A percentile compares a stretch with the other conserved stretches of the same genome.
phyloP scores from a whole-genome alignment of 2,329 filamentous ascomycete genomes.

The Aulographum hederae region DNA sequence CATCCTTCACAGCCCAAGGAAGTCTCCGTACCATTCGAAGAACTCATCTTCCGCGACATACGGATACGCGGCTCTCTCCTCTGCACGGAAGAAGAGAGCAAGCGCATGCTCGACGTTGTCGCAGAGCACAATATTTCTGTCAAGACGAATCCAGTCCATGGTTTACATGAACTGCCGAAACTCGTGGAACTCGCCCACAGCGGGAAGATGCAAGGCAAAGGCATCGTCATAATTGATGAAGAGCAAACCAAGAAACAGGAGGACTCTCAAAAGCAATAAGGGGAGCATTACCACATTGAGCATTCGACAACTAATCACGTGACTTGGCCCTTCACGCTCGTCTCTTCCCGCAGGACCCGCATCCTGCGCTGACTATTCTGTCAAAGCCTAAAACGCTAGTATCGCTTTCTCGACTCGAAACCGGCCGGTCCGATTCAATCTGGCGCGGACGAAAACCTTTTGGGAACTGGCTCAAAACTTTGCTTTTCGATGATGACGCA shows the following conservation, averaged over 20 bases:
- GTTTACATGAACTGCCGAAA: slow-evolving; percentile 3
- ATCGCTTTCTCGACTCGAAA: too few relatives aligned
- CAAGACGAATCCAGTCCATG: slow-evolving; percentile 3
- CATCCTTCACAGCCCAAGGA: slow-evolving; percentile 13
- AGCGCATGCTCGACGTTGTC: slow-evolving; percentile 21
- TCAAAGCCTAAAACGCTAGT: too few relatives aligned
- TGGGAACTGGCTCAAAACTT: too few relatives aligned
- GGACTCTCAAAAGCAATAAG: too few relatives aligned
- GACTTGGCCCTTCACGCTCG: too few relatives aligned
- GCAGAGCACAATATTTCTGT: slow-evolving; percentile 19
- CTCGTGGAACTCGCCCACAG: slow-evolving; percentile 3
- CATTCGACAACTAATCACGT: too few relatives aligned
- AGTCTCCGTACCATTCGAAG: slow-evolving; percentile 15
- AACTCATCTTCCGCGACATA: slow-evolving; percentile 6
- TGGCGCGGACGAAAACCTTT: too few relatives aligned
- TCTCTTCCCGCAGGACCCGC: too few relatives aligned
- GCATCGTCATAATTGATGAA: slow-evolving; percentile 4
- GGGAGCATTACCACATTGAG: too few relatives aligned
- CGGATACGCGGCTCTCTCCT: slow-evolving; percentile 4
- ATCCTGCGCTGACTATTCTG: too few relatives aligned
- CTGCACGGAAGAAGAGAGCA: slow-evolving; percentile 2
- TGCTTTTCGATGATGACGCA: too few relatives aligned
- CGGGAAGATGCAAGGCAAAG: slow-evolving; percentile 5
- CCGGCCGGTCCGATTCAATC: too few relatives aligned
- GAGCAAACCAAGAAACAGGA: slow-evolving; percentile 3